phyloP scores from a whole-genome alignment of 495 filamentous ascomycete genomes.

The Hyphodiscus hymeniophilus region DNA sequence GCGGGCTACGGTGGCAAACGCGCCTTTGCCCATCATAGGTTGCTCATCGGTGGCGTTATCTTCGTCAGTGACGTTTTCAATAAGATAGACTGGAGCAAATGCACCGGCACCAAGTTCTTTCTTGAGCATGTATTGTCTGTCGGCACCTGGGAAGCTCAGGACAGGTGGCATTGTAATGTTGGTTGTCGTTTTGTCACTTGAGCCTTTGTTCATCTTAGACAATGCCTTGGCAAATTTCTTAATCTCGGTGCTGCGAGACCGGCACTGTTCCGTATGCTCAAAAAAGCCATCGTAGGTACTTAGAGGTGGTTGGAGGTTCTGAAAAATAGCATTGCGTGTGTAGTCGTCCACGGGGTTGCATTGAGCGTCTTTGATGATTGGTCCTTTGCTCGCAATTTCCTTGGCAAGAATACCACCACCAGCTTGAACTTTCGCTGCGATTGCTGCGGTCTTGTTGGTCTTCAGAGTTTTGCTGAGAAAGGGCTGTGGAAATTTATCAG shows the following conservation, averaged over 20 bases:
- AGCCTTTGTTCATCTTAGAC: constrained; percentile 50
- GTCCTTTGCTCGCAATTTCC: constrained; percentile 36
- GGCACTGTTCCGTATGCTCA: constrained; percentile 50
- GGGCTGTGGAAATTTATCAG: constrained; percentile 38
- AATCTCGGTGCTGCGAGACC: constrained; percentile 61
- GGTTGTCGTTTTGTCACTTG: constrained; percentile 51
- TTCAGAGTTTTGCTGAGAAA: constrained; percentile 30
- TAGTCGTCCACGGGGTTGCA: constrained; percentile 81
- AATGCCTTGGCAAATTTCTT: constrained; percentile 66
- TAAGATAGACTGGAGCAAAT: constrained; percentile 89
- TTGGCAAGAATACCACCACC: constrained; percentile 13
- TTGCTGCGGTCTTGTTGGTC: constrained; percentile 20
- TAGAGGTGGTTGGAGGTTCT: constrained; percentile 60
- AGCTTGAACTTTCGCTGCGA: constrained; percentile 16
- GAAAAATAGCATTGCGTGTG: constrained; percentile 65
- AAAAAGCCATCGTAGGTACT: constrained; percentile 68
- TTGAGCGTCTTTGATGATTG: constrained; percentile 69
- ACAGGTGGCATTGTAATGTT: constrained; percentile 49
- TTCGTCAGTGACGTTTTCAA: constrained; percentile 52
- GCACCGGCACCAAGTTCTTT: constrained; percentile 89
- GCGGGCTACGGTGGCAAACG: constrained; percentile 39
- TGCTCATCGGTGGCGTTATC: constrained; percentile 11
- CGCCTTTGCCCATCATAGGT: constrained; percentile 39
- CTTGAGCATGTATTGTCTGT: constrained; percentile 63
- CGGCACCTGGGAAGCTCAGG: constrained; percentile 56